phyloP scores from a whole-genome alignment of 108 stramenopile genomes.

The Schizochytrium sp. region DNA sequence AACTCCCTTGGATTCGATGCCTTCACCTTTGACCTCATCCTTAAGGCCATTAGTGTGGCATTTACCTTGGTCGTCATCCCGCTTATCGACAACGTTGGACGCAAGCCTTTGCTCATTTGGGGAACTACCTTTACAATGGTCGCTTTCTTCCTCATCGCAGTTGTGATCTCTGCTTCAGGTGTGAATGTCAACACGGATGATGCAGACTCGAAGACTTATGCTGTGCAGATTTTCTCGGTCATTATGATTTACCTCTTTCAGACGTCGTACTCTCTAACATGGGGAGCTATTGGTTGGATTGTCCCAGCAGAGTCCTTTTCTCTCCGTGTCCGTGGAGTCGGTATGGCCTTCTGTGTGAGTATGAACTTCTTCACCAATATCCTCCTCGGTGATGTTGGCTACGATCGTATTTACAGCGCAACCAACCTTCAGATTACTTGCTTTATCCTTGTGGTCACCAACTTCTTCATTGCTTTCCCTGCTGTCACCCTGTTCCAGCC shows the following conservation, averaged over 20 bases:
- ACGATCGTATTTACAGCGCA: neutral
- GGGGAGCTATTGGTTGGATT: conserved; percentile 42
- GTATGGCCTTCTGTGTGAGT: conserved; percentile 45
- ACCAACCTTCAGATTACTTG: neutral
- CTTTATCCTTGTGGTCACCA: neutral
- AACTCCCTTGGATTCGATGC: conserved; percentile 50
- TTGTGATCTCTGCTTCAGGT: conserved; percentile 33
- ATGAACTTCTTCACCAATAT: conserved; percentile 56
- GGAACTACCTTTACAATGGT: conserved; percentile 9
- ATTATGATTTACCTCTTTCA: conserved; percentile 51
- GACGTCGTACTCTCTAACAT: neutral
- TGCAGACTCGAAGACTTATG: neutral
- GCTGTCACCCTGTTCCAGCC: conserved; percentile 32
- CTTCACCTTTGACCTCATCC: conserved; percentile 35
- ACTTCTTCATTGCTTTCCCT: conserved; percentile 19
- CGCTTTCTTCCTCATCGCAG: conserved; percentile 38
- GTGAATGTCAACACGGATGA: conserved; percentile 2
- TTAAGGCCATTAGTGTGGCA: conserved; percentile 24
- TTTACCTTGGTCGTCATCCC: neutral
- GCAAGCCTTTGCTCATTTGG: conserved; percentile 35
- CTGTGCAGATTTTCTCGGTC: conserved; percentile 52
- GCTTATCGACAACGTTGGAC: conserved; percentile 44
- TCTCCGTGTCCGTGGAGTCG: conserved; percentile 36
- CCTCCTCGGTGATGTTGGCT: conserved; percentile 43
- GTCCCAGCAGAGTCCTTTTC: conserved; percentile 52